Evolutionary conservation across 495 filamentous ascomycete species (phyloP).

Genomic region (Cercophora sp.): DNA sequence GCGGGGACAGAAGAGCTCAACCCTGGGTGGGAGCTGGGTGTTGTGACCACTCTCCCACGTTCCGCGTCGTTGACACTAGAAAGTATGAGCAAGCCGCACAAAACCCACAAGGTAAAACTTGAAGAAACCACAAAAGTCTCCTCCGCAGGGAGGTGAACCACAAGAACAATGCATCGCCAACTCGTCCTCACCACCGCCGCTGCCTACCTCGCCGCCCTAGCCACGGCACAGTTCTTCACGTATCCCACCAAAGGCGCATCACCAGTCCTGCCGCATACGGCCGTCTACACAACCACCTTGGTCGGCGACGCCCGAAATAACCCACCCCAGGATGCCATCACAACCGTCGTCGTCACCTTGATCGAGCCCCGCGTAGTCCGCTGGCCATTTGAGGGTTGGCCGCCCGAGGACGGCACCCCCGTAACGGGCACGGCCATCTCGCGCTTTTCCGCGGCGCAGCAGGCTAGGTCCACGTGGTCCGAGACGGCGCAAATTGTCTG

Average conservation of each 20-base stretch:
- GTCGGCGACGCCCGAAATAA: background rate
- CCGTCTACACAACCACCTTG: background rate
- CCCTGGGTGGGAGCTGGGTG: background rate
- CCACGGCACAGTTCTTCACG: background rate
- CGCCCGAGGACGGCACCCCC: too few species aligned
- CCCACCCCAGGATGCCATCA: background rate
- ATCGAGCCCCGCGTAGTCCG: background rate
- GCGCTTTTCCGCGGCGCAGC: background rate
- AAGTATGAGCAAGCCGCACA: background rate
- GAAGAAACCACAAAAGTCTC: background rate
- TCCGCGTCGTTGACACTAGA: background rate
- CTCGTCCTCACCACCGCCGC: background rate
- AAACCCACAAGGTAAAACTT: background rate
- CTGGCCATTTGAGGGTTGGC: too few species aligned
- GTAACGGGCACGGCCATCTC: background rate
- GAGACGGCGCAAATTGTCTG: background rate
- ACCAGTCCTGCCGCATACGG: background rate
- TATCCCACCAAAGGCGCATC: background rate
- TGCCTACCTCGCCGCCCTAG: background rate
- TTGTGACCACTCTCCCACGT: background rate
- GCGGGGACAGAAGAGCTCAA: background rate
- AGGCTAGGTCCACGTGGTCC: background rate
- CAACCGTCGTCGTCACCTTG: background rate
- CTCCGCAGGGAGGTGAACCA: background rate
- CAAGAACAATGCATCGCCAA: background rate